Evolutionary conservation across 192 early-diverging fungal species (phyloP), one percentile per base, ranked within the genome.

Genomic region (Coemansia erecta): DNA sequence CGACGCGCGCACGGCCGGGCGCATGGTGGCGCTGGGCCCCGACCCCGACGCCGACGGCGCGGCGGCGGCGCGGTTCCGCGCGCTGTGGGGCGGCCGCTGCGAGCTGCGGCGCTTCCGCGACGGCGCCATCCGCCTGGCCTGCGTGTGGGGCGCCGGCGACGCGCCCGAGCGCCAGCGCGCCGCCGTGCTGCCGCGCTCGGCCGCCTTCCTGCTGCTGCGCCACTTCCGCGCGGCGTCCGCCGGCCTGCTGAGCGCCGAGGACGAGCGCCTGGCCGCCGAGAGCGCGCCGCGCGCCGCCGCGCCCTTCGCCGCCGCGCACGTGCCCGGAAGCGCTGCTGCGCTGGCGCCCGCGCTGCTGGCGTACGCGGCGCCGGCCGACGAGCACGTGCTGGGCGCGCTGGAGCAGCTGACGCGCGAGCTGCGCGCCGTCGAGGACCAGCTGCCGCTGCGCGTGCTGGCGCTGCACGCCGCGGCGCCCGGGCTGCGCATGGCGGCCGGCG

Each of bases 31-130:
- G 64, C 80, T 89, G 65, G 97, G 97, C 0, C 97, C 97, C 11
- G 72, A 68, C 33, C 82, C 87, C 35, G 86, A 90, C 14, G 87
- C 91, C 28, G 84, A 94, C 47, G 75, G 72, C 26, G 81, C 82
- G 19, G 85, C 78, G 11, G 81, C 85, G 5, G 78, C 78, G 10
- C 83, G 73, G 17, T 97, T 95, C 82, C 80, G 85, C 9, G 65
- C 77, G 22, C 77, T 94, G 31, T 99, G 97, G 97, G 97, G 97
- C n/a, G 83, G 78, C 37, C 87, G 86, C 33, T 84, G 92, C 4
- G 94, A 96, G 64, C 68, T 95, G 51, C 87, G 97, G 28, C 87
- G 97, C 14, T 99, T 97, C 85, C 89, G 93, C 65, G 93, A 99
- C 64, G 94, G 93, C 18, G 85, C 85, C 48, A 97, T 99, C 68